A percentile compares a stretch with the other conserved stretches of the same genome.
These are phyloP conservation scores for Ustilago tritici DNA, from an alignment of 1,284 basidiomycete species.

Conservation along the genomic window DNA sequence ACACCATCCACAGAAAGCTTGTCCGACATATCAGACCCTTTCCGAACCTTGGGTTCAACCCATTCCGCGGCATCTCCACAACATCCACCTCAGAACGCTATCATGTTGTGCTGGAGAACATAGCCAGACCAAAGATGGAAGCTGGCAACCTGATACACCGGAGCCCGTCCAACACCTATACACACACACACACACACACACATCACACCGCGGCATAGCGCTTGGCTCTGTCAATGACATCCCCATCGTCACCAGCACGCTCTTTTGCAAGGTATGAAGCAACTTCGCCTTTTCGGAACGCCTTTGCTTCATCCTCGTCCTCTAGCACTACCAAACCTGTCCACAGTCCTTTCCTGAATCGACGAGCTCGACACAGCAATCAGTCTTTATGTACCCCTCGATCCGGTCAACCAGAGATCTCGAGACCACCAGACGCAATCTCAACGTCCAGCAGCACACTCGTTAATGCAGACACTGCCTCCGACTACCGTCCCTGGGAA, in stretches of 20 bases:
- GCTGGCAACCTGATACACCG: slow-evolving; percentile 1
- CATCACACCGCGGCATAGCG: neutral
- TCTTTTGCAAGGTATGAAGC: slow-evolving; percentile 37
- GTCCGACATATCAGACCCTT: slow-evolving; percentile 3
- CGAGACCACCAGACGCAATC: slow-evolving; percentile 36
- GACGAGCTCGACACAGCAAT: slow-evolving; percentile 7
- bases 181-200: neutral
- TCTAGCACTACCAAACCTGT: slow-evolving; percentile 10
- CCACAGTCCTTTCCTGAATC: slow-evolving; percentile 34
- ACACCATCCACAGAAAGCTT: slow-evolving; percentile 29
- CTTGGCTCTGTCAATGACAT: slow-evolving; percentile 19
- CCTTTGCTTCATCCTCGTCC: slow-evolving; percentile 37
- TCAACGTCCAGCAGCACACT: slow-evolving; percentile 53
- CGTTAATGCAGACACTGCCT: slow-evolving; percentile 43
- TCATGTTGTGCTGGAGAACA: neutral
- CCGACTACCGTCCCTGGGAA: slow-evolving; percentile 43
- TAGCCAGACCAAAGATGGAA: slow-evolving; percentile 15
- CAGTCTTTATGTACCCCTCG: neutral
- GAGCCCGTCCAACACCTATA: neutral
- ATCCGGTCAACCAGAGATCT: neutral
- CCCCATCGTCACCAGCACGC: slow-evolving; percentile 28
- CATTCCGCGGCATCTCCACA: neutral
- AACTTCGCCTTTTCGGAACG: slow-evolving; percentile 28
- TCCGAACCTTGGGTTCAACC: neutral
- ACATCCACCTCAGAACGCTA: neutral